Evolutionary conservation across 805 yeast species (phyloP).

Genomic region (Ogataea ramenticola): DNA sequence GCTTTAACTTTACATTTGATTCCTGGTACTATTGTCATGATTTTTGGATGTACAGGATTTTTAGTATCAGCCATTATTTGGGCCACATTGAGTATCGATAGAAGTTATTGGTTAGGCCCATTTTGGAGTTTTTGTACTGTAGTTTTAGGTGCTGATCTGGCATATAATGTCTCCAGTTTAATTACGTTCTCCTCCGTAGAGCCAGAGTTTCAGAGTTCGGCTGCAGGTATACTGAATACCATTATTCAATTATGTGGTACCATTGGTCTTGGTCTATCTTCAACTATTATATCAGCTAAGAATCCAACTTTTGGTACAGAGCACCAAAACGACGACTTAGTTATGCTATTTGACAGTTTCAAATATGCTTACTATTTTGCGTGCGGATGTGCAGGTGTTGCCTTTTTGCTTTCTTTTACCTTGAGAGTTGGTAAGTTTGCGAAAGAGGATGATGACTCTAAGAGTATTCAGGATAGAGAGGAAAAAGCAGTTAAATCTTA

Average conservation of each 20-base stretch:
- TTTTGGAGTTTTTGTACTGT: constrained; percentile 27
- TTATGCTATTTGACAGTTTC: constrained; percentile 19
- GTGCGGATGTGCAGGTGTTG: constrained; percentile 21
- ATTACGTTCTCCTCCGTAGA: constrained; percentile 30
- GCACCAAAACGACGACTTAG: constrained; percentile 8
- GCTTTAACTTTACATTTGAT: constrained; percentile 30
- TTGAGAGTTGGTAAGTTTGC: constrained; percentile 19
- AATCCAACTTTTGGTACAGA: constrained; percentile 20
- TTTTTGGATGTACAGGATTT: constrained; percentile 22
- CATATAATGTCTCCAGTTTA: constrained; percentile 33
- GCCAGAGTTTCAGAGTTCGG: constrained; percentile 27
- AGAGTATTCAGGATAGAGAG: neutral
- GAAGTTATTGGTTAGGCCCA: constrained; percentile 34
- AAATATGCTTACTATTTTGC: constrained; percentile 30
- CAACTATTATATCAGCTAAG: constrained; percentile 25
- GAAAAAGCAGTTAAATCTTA: neutral
- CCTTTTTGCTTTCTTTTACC: constrained; percentile 21
- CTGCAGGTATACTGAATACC: constrained; percentile 35
- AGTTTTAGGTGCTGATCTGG: constrained; percentile 35
- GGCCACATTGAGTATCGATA: constrained; percentile 25
- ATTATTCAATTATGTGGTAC: constrained; percentile 27
- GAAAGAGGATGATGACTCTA: neutral
- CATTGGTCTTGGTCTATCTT: constrained; percentile 29
- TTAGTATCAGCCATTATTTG: constrained; percentile 26
- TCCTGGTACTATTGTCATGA: constrained; percentile 28